Evolutionary conservation across 345 rosid species (phyloP).

Genomic region (Psidium guajava): DNA sequence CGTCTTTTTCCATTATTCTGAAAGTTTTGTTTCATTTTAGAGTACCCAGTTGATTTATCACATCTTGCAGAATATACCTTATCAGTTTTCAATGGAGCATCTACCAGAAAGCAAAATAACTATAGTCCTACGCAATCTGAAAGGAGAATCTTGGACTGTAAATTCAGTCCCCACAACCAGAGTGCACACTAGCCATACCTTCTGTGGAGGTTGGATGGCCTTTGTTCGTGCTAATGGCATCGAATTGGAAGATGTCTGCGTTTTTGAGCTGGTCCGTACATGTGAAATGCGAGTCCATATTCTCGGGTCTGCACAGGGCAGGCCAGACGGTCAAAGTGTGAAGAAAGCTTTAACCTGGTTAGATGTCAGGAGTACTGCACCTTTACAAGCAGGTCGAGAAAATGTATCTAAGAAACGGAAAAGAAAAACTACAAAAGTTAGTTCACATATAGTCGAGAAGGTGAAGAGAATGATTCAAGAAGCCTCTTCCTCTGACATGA

Average conservation of each 20-base stretch:
- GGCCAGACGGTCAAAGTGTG: conserved; percentile 9
- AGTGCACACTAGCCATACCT: conserved; percentile 56
- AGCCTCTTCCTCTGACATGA: conserved; percentile 5
- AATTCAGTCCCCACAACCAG: conserved; percentile 58
- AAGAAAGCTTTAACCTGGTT: conserved; percentile 11
- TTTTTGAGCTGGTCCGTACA: conserved; percentile 36
- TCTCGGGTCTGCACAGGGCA: conserved; percentile 33
- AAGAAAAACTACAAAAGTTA: conserved; percentile 19
- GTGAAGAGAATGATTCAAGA: conserved; percentile 13
- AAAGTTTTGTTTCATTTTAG: not conserved
- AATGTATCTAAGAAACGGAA: conserved; percentile 17
- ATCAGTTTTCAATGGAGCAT: conserved; percentile 46
- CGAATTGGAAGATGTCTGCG: conserved; percentile 39
- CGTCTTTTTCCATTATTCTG: not conserved
- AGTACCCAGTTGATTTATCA: not conserved
- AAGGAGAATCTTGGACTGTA: conserved; percentile 46
- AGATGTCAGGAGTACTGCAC: conserved; percentile 6
- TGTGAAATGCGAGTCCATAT: conserved; percentile 44
- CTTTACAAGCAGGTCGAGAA: conserved; percentile 9
- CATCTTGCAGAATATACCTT: conserved; percentile 43
- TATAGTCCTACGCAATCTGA: conserved; percentile 35
- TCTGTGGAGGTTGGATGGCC: conserved; percentile 63
- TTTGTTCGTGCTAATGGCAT: conserved; percentile 46
- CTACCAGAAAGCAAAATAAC: conserved; percentile 46
- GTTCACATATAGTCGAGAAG: conserved; percentile 18